Base-by-base conservation (phyloP, 169 alveolate species). In the Cryptosporidium muris region DNA sequence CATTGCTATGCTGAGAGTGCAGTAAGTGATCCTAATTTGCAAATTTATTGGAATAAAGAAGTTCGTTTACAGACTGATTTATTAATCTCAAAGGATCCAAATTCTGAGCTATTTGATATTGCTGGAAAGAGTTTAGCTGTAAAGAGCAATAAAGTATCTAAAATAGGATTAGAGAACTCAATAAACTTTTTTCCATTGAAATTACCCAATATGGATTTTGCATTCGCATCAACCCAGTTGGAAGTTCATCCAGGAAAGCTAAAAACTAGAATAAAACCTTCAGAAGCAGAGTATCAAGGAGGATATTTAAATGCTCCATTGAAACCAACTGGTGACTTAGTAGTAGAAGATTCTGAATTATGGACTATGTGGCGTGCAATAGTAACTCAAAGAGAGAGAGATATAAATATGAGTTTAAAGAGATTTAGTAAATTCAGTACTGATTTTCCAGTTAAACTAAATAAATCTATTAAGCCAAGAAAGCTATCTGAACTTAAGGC, bases 351-450 rank as follows among this genome's bases (percentile, higher is more conserved):
- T 49, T 60, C 85, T n/a, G 85, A 74, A 42, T 25, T 74, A 7
- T 74, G 85, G 85, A 74, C 85, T 3, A 74, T 74, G 85, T 74
- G 85, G 85, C 43, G 40, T 25, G 85, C 85, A 25, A 74, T 74
- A 1, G 51, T 74, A 16, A 74, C 85, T 3, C 85, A 74, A 74
- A 56, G 48, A 11, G 85, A 74, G 4, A 53, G 85, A 11, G 85
- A 74, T 58, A 7, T 74, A 4, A 3, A 58, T 54, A 74, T 74
- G 85, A 74, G 60, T 43, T 48, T 74, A 38, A 74, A 74, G 48
- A 74, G 85, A 38, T 74, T 74, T 60, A 74, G 48, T 34, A 25
- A 45, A 14, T 74, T 74, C n/a, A 58, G 74, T 3, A 74, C 7
- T 6, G 54, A 49, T 6, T 74, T 74, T 34, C 85, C 85, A 11